Conservation (phyloP, 73 alveolate genomes). For the Stentor coeruleus region DNA sequence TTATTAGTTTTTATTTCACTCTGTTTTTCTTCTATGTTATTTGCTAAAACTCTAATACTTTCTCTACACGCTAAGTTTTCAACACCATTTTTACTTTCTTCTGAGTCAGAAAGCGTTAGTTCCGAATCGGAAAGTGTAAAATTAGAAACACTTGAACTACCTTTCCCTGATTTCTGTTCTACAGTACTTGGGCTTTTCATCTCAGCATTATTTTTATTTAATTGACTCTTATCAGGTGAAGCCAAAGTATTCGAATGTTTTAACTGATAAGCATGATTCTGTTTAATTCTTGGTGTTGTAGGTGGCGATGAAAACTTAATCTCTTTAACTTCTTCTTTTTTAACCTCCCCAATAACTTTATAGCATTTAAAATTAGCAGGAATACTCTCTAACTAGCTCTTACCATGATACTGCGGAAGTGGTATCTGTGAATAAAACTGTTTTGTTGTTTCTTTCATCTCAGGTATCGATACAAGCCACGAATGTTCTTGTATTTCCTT, state of each 20-base stretch:
- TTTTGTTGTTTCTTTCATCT: not conserved
- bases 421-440: not conserved
- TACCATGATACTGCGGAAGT: constrained; percentile 1
- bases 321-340: not conserved
- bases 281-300: not conserved
- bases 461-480: not conserved
- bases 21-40: not conserved
- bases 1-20: not conserved
- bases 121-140: not conserved
- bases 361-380: not conserved
- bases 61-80: not conserved
- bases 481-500: not conserved
- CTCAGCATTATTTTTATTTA: too few relatives aligned
- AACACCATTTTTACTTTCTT: not conserved
- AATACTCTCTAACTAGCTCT: not conserved
- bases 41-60: not conserved
- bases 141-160: not conserved
- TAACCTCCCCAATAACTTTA: not conserved
- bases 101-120: not conserved
- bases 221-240: too few relatives aligned
- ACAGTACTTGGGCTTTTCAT: not conserved
- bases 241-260: too few relatives aligned
- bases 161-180: not conserved
- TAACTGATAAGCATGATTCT: not conserved
- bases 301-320: too few relatives aligned